A percentile compares a stretch with the other conserved stretches of the same genome.
phyloP scores from a whole-genome alignment of 495 filamentous ascomycete genomes.

The Talaromyces stipitatus region DNA sequence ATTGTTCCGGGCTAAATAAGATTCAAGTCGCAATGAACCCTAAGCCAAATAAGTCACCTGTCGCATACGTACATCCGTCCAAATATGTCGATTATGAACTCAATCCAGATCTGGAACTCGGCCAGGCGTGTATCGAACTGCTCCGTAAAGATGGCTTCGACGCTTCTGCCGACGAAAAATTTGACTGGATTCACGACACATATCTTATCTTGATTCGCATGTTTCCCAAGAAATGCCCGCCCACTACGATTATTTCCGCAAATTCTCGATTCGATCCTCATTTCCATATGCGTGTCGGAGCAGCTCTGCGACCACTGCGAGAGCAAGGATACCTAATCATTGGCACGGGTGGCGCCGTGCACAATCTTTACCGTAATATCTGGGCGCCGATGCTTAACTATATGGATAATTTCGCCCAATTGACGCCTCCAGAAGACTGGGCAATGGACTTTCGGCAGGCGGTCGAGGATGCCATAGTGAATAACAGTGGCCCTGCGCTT shows the following conservation, averaged over 20 bases:
- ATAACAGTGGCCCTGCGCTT: conserved; percentile 39
- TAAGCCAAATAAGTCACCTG: conserved; percentile 44
- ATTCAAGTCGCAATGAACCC: conserved; percentile 52
- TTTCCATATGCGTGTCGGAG: conserved; percentile 49
- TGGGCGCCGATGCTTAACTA: conserved; percentile 53
- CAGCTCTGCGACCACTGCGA: conserved; percentile 42
- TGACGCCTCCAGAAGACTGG: conserved; percentile 45
- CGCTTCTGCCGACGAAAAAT: conserved; percentile 34
- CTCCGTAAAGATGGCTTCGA: conserved; percentile 43
- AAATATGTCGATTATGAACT: conserved; percentile 52
- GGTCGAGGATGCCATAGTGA: conserved; percentile 45
- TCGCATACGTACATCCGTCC: conserved; percentile 50
- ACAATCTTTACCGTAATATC: conserved; percentile 56
- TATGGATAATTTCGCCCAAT: conserved; percentile 52
- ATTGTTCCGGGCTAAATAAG: conserved; percentile 27
- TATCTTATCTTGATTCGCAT: conserved; percentile 56
- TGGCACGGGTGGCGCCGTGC: conserved; percentile 54
- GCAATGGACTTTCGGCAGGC: conserved; percentile 54
- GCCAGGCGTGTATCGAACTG: conserved; percentile 34
- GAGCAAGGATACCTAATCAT: conserved; percentile 45
- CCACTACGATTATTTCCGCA: conserved; percentile 49
- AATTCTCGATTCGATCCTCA: conserved; percentile 56
- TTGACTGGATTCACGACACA: conserved; percentile 61
- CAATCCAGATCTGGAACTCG: conserved; percentile 43
- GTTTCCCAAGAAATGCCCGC: conserved; percentile 50